Percentiles rank a stretch among this genome's conserved stretches.
These are phyloP conservation scores for Amylocystis lapponica DNA, from an alignment of 768 basidiomycete genomes.

Conservation along the genomic window DNA sequence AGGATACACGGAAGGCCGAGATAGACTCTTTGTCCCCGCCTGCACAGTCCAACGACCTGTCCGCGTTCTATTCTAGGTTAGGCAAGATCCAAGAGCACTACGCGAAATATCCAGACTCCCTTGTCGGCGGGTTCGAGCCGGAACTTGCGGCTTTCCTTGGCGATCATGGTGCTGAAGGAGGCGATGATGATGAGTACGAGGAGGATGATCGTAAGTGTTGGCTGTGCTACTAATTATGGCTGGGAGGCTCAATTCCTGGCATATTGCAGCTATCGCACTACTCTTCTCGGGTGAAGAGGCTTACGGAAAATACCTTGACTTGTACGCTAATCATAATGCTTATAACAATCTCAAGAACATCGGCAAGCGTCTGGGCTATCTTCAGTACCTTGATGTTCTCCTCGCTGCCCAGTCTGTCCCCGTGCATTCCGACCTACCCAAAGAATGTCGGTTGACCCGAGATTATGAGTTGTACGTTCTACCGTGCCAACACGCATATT, in stretches of 20 bases:
- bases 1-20: conserved; percentile 65
- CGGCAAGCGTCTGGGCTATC: conserved; percentile 78
- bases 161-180: conserved; percentile 63
- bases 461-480: conserved; percentile 77
- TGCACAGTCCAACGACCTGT: conserved; percentile 62
- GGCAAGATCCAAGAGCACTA: conserved; percentile 96
- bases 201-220: conserved; percentile 86
- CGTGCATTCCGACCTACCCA: conserved; percentile 65
- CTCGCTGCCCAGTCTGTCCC: conserved; percentile 53
- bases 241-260: not conserved
- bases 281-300: conserved; percentile 96
- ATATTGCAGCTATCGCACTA: conserved; percentile 57
- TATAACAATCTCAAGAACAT: conserved; percentile 89
- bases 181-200: conserved; percentile 73
- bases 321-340: conserved; percentile 81
- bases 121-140: conserved; percentile 72
- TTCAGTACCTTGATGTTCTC: conserved; percentile 91
- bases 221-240: not conserved
- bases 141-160: conserved; percentile 81
- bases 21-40: conserved; percentile 53
- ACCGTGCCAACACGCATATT: not conserved
- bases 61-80: conserved; percentile 95
- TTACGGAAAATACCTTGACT: conserved; percentile 91
- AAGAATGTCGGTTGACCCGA: conserved; percentile 59
- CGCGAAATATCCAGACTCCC: conserved; percentile 89